Base-by-base conservation (phyloP, 2,329 filamentous ascomycete genomes). In the Trematosphaeria pertusa region DNA sequence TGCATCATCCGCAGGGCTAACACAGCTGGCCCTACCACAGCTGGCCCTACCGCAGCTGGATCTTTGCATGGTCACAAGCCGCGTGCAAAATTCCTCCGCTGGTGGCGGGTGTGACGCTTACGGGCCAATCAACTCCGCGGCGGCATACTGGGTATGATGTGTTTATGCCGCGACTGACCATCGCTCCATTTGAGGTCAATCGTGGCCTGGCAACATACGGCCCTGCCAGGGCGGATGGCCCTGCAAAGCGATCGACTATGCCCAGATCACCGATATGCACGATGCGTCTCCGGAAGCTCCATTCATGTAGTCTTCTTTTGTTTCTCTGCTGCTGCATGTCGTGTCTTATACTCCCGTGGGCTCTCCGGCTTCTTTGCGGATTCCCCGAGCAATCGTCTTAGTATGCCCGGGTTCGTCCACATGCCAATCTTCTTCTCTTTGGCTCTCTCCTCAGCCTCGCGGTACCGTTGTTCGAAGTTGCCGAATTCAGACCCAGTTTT, bases 401-500 rank as follows among this genome's bases (percentile, higher is more conserved):
- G 55, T 42, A 76, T 36, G 8, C 69, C 69, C 8, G 70, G 69
- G 50, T 72, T 64, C 46, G 81, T 79, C 94, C 94, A 97, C 76
- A 97, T 78, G 11, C 77, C 77, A 32, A 76, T 60, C 46, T 68
- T 68, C 37, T 59, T 72, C 53, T 63, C 58, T 53, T 69, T 74
- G 11, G 73, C 76, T 48, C 64, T 77, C 36, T 77, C 79, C 73
- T 92, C 86, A 5, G 85, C 85, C 50, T 76, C 79, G 54, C 83
- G 80, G 67, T 93, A 93, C 49, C 79, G 71, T 37, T 77, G 74
- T 81, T 87, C 60, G 37, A 62, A 72, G 1, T 82, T 83, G 18
- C 94, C 94, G 78, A 94, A 99, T 68, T 97, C 94, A 15, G 84
- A 87, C 3, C 93, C 94, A 4, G 80, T 82, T 73, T 96, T 97